phyloP scores from a whole-genome alignment of 805 yeast species.

The Kazachstania martiniae region DNA sequence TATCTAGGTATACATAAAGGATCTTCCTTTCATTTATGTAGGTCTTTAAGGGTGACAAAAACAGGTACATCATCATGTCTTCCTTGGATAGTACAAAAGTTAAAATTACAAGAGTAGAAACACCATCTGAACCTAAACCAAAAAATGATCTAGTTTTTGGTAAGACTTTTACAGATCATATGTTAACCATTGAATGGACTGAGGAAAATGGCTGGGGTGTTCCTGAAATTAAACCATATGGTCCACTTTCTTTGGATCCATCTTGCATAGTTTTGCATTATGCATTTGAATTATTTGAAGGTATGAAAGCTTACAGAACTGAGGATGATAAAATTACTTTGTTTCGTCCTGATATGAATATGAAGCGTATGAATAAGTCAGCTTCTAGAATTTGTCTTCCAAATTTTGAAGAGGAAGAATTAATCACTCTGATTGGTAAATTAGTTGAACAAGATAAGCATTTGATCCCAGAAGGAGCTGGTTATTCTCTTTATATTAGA shows the following conservation, averaged over 20 bases:
- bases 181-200: slow-evolving; percentile 80
- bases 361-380: slow-evolving; percentile 80
- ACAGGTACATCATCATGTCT: background rate
- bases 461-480: slow-evolving; percentile 73
- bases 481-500: slow-evolving; percentile 85
- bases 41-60: background rate
- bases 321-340: slow-evolving; percentile 56
- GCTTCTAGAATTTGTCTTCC: slow-evolving; percentile 87
- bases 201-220: slow-evolving; percentile 67
- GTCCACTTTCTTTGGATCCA: slow-evolving; percentile 67
- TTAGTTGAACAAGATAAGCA: slow-evolving; percentile 62
- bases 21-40: background rate
- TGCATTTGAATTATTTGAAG: slow-evolving; percentile 91
- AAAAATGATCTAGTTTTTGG: slow-evolving; percentile 61
- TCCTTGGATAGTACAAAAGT: slow-evolving; percentile 45
- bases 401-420: slow-evolving; percentile 66
- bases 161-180: slow-evolving; percentile 72
- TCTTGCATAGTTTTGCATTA: slow-evolving; percentile 86
- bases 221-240: slow-evolving; percentile 82
- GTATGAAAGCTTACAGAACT: slow-evolving; percentile 80
- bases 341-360: slow-evolving; percentile 86
- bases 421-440: slow-evolving; percentile 63
- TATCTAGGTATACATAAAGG: background rate
- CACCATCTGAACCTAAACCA: slow-evolving; percentile 46
- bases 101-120: slow-evolving; percentile 32